Conservation (phyloP, 164 flowering plant genomes). For the Tinospora cordifolia region DNA sequence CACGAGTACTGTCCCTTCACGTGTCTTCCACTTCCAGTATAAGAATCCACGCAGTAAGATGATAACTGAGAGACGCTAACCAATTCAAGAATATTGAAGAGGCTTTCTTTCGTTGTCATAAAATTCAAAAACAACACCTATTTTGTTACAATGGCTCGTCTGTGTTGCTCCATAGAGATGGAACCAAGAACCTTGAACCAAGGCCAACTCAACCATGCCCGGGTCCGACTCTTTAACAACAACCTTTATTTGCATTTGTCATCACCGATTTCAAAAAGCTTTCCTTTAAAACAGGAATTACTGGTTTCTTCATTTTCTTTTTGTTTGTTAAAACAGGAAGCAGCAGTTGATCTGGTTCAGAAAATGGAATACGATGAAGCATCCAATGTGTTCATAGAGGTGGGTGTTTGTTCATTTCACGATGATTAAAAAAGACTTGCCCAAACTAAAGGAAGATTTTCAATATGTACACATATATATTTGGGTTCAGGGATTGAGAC, state of each 20-base stretch:
- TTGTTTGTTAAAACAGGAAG: too few relatives aligned
- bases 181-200: slow-evolving; percentile 57
- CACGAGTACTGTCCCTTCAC: neutral
- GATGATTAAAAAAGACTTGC: too few relatives aligned
- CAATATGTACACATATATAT: neutral
- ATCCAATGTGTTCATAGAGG: slow-evolving; percentile 26
- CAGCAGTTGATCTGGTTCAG: slow-evolving; percentile 33
- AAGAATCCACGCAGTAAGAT: neutral
- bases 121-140: neutral
- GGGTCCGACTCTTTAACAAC: too few relatives aligned
- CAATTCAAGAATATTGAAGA: neutral
- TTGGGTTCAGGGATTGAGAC: slow-evolving; percentile 23
- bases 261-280: too few relatives aligned
- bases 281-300: too few relatives aligned
- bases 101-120: too few relatives aligned
- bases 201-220: slow-evolving; percentile 39
- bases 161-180: slow-evolving; percentile 46
- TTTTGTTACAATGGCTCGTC: slow-evolving; percentile 28
- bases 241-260: too few relatives aligned
- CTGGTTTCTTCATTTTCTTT: too few relatives aligned
- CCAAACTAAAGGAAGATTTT: neutral
- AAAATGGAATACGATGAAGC: slow-evolving; percentile 23
- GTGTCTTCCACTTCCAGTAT: neutral
- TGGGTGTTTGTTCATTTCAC: slow-evolving; percentile 2
- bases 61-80: neutral